phyloP scores from a whole-genome alignment of 2,329 filamentous ascomycete genomes.

The Arachnomyces sp. region DNA sequence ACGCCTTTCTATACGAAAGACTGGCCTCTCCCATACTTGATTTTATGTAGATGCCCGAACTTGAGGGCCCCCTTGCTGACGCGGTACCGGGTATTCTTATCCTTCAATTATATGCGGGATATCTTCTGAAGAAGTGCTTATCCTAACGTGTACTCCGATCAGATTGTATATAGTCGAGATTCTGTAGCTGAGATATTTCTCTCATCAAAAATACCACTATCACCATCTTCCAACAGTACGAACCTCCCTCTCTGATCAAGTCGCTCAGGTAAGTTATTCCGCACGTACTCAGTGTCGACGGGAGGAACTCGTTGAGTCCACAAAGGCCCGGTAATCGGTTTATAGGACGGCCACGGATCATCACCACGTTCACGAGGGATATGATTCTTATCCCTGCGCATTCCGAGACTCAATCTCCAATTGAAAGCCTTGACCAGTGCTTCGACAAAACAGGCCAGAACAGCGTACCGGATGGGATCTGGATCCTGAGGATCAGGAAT shows the following conservation, averaged over 20 bases:
- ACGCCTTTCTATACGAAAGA: too few relatives aligned
- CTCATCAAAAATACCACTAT: conserved; percentile 7
- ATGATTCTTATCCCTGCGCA: conserved; percentile 13
- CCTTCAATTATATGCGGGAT: too few relatives aligned
- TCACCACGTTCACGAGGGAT: conserved; percentile 8
- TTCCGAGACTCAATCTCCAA: conserved; percentile 16
- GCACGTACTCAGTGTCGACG: conserved; percentile 9
- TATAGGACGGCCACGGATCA: conserved; percentile 11
- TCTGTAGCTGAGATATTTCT: conserved; percentile 10
- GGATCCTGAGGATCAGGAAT: conserved; percentile 21
- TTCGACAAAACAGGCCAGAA: conserved; percentile 20
- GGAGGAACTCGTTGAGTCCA: conserved; percentile 14
- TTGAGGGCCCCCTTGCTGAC: too few relatives aligned
- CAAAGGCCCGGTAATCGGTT: conserved; percentile 8
- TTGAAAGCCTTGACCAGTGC: conserved; percentile 18
- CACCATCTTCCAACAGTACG: conserved; percentile 5
- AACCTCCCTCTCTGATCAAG: conserved; percentile 21
- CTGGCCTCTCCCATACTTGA: too few relatives aligned
- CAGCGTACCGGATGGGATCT: conserved; percentile 22
- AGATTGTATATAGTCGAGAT: conserved; percentile 9
- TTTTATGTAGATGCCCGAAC: too few relatives aligned
- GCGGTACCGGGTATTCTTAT: too few relatives aligned
- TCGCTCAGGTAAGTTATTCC: conserved; percentile 15
- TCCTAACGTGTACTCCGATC: too few relatives aligned
- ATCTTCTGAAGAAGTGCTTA: too few relatives aligned